phyloP scores from a whole-genome alignment of 768 basidiomycete species.

The Russula lepida region DNA sequence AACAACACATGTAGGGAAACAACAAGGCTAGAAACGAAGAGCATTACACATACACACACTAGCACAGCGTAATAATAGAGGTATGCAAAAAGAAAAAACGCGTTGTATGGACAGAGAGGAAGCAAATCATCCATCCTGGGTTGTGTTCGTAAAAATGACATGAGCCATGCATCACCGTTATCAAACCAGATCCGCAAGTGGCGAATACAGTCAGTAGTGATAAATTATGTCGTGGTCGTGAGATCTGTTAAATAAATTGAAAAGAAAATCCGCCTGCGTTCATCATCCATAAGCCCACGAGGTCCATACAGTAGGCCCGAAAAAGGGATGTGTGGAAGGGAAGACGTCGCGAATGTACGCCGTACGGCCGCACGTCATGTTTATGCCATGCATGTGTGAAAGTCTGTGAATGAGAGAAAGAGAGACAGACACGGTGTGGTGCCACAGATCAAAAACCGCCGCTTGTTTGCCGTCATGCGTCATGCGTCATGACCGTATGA shows the following conservation, averaged over 20 bases:
- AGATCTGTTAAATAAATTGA: neutral
- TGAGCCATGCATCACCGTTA: neutral
- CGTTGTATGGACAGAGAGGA: neutral
- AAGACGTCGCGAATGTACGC: neutral
- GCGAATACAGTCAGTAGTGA: neutral
- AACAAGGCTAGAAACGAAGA: neutral
- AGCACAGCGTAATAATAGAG: neutral
- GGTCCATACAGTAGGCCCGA: neutral
- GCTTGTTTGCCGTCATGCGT: neutral
- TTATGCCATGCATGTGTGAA: neutral
- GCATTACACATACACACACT: constrained; percentile 11
- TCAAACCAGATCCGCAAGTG: neutral
- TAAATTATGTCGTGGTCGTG: neutral
- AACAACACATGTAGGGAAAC: neutral
- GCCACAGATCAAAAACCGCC: neutral
- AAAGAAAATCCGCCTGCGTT: neutral
- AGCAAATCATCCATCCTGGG: neutral
- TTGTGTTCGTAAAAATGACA: neutral
- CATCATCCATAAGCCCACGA: neutral
- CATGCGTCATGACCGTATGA: neutral
- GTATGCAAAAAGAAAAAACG: neutral
- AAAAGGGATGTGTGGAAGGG: neutral
- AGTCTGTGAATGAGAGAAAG: neutral
- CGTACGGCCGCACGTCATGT: neutral
- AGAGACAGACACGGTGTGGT: neutral